Evolutionary conservation across 2,329 filamentous ascomycete genomes (phyloP), one percentile per base, ranked within the genome.

Genomic region (Microcyclospora pomicola): DNA sequence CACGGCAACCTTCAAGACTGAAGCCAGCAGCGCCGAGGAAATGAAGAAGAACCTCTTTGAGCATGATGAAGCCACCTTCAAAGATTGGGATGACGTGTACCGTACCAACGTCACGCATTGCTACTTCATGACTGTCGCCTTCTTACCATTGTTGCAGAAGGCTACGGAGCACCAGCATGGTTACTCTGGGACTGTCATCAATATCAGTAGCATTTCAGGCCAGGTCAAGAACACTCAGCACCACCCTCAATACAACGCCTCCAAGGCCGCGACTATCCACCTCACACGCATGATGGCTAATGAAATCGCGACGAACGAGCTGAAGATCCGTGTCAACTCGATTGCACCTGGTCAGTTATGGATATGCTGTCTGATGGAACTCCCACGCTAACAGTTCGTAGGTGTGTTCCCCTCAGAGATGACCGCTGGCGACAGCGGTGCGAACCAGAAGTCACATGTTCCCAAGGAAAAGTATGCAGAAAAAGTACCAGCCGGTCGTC

Each of bases 281-380:
- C 56, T 75, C 10, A 75, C 67, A 16, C 66, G 67, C 46, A 64
- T 73, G 61, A 59, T 76, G 7, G 68, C 71, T 1, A 62, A 62
- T 9, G 68, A 73, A 40, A 63, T 76, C 19, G 62, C 66, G n/a
- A 62, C 65, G 31, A 61, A 62, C 27, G 63, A 60, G 4, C 56
- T 73, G 35, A 71, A 73, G 53, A 66, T 76, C 36, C 58, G 72
- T 11, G 62, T 76, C 44, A 76, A 77, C 53, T 64, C 59, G 34
- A 73, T 76, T 45, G 68, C 71, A 2, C 72, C 71, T 0, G 69
- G 68, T 33, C 15, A 39, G 29, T n/a, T 4, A n/a, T 35, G 19
- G 9, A 4, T 27, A 29, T 27, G 5, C n/a, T 16, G 33, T 34
- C 12, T 13, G n/a, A 31, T 15, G 10, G 3, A 5, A 15, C 3